Conservation (phyloP, 169 alveolate species). For the Plasmodium yoelii region DNA sequence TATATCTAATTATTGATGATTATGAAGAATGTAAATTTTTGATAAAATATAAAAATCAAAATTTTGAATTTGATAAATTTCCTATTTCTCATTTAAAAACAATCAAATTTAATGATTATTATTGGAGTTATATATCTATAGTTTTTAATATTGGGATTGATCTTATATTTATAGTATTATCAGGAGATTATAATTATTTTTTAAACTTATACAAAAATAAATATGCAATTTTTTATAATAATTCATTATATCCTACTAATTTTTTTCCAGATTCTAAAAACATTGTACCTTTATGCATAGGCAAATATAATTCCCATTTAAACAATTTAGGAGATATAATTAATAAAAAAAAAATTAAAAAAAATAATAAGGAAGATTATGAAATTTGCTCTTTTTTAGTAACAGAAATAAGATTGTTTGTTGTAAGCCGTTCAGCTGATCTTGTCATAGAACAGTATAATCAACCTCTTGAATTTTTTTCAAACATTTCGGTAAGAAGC, state of each 20-base stretch:
- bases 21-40: slow-evolving; percentile 46
- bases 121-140: slow-evolving; percentile 47
- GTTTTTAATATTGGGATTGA: slow-evolving; percentile 50
- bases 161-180: slow-evolving; percentile 43
- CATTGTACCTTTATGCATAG: slow-evolving; percentile 19
- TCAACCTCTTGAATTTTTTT: background rate
- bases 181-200: slow-evolving; percentile 46
- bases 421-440: slow-evolving; percentile 47
- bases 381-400: slow-evolving; percentile 32
- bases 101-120: slow-evolving; percentile 6
- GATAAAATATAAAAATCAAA: slow-evolving; percentile 27
- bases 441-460: slow-evolving; percentile 18
- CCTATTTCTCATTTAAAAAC: slow-evolving; percentile 26
- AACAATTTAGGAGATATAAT: background rate
- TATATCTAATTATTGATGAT: slow-evolving; percentile 24
- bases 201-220: background rate
- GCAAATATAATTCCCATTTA: background rate
- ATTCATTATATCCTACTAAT: slow-evolving; percentile 46
- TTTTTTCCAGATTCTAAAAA: slow-evolving; percentile 8
- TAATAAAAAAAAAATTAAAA: slow-evolving; percentile 6
- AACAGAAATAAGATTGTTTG: slow-evolving; percentile 47
- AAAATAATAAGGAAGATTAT: background rate
- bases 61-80: slow-evolving; percentile 42
- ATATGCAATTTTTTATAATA: slow-evolving; percentile 49
- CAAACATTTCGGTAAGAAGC: background rate